Evolutionary conservation across 2,329 filamentous ascomycete genomes (phyloP), one percentile per base, ranked within the genome.

Genomic region (Pyrenophora seminiperda): DNA sequence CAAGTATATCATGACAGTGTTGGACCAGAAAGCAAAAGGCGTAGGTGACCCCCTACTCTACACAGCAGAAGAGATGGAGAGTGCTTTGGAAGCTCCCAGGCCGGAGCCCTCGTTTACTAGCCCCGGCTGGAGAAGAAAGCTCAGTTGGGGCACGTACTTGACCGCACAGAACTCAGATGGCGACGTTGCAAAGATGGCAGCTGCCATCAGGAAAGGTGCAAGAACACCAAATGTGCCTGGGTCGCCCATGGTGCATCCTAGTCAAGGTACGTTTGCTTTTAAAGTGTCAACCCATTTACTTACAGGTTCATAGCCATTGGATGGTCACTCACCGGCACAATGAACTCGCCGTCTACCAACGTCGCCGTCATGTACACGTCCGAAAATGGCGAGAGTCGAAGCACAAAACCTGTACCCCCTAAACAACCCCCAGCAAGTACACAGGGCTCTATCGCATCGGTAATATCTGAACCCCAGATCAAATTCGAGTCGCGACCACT

Each of bases 1-100:
- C 19, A 87, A 89, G 49, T 96, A 96, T 67, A 95, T 96, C 31
- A 75, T 96, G 30, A 93, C 89, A 0, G 90, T 91, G 0, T 76
- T 96, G 9, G 90, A 95, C 61, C 91, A 95, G 62, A 94, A 94
- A 69, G 86, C 90, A 11, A 91, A 93, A 68, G 91, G 91, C 1
- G 90, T 93, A 30, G 89, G 87, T 73, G 90, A 96, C 63, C 91
- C 83, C 2, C 69, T 85, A 11, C 67, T 86, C 7, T 86, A 85
- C 57, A 84, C 82, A 0, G 75, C 74, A 11, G 90, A 95, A 67
- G 91, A 96, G 70, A 90, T 89, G 72, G 89, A 91, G 67, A 87
- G 84, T 65, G 84, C 84, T 3, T 82, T 78, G 31, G 81, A 87
- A 58, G 73, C 79, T 19, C 76, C 80, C 3, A 80, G 76, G 19